These are phyloP conservation scores for Chimonanthus praecox DNA, from an alignment of 164 flowering plant species.

Conservation along the genomic window DNA sequence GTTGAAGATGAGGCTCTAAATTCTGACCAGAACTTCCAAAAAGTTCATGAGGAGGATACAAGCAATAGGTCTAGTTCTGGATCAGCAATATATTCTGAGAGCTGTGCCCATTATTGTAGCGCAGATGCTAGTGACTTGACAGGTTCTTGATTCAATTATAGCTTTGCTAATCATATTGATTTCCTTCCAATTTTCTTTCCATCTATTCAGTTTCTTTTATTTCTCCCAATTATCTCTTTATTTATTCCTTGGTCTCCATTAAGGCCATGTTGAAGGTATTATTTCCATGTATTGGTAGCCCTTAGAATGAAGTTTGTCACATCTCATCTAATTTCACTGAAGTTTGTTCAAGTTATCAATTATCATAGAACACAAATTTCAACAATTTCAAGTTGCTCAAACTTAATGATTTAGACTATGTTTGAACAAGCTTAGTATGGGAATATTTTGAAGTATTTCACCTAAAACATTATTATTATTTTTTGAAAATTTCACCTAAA, in stretches of 20 bases:
- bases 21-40: constrained; percentile 36
- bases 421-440: too few relatives aligned
- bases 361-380: too few relatives aligned
- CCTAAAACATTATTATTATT: too few relatives aligned
- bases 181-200: background rate
- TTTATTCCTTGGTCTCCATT: background rate
- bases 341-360: background rate
- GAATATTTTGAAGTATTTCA: too few relatives aligned
- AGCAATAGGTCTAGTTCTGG: constrained; percentile 95
- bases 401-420: too few relatives aligned
- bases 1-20: constrained; percentile 29
- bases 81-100: constrained; percentile 85
- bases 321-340: background rate
- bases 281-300: background rate
- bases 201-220: too few relatives aligned
- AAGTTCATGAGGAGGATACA: constrained; percentile 62
- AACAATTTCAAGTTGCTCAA: too few relatives aligned
- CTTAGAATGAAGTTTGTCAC: background rate
- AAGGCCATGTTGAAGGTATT: background rate
- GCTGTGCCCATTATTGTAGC: constrained; percentile 70
- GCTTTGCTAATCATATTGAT: background rate
- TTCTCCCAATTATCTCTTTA: background rate
- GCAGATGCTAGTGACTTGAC: constrained; percentile 83
- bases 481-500: too few relatives aligned
- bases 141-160: constrained; percentile 31